Evolutionary conservation across 2,329 filamentous ascomycete genomes (phyloP).

Genomic region (Waltergamsia citrina): DNA sequence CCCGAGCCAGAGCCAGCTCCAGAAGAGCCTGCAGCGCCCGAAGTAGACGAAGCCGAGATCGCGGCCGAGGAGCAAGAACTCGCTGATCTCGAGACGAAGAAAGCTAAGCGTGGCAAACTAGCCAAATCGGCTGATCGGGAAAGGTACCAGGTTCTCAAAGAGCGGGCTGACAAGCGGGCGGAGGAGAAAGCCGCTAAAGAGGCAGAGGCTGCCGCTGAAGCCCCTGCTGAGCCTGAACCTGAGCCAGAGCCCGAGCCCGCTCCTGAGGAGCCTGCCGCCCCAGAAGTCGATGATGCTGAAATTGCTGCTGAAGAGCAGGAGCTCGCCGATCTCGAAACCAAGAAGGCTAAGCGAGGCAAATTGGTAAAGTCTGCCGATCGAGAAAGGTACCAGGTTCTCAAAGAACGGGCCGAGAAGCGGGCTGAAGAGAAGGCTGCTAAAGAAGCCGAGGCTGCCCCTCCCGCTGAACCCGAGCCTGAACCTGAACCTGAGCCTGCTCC

Average conservation of each 20-base stretch:
- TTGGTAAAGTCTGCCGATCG: slow-evolving; percentile 11
- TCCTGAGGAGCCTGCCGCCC: slow-evolving; percentile 3
- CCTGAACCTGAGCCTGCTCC: slow-evolving; percentile 3
- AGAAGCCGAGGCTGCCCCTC: slow-evolving; percentile 1
- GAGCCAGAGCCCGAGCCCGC: not conserved
- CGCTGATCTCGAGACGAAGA: slow-evolving; percentile 12
- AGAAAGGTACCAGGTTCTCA: slow-evolving; percentile 16
- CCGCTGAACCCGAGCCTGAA: slow-evolving; percentile 1
- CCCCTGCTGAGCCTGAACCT: not conserved
- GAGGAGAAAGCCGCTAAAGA: slow-evolving; percentile 16
- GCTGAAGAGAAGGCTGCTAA: slow-evolving; percentile 5
- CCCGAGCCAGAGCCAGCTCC: slow-evolving; percentile 11
- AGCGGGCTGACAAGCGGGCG: slow-evolving; percentile 15
- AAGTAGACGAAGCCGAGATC: slow-evolving; percentile 17
- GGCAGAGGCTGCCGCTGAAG: slow-evolving; percentile 17
- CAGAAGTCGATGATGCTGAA: slow-evolving; percentile 14
- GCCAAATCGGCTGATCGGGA: slow-evolving; percentile 8
- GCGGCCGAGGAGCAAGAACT: slow-evolving; percentile 17
- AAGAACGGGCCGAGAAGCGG: slow-evolving; percentile 9
- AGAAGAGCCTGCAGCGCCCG: too few species aligned
- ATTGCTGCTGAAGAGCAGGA: slow-evolving; percentile 6
- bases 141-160: slow-evolving; percentile 14
- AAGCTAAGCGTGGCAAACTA: slow-evolving; percentile 25
- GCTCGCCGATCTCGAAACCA: slow-evolving; percentile 14
- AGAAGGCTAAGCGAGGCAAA: slow-evolving; percentile 17